A percentile compares a stretch with the other conserved stretches of the same genome.
phyloP scores from a whole-genome alignment of 306 rosid genomes.

The Cucurbita moschata region DNA sequence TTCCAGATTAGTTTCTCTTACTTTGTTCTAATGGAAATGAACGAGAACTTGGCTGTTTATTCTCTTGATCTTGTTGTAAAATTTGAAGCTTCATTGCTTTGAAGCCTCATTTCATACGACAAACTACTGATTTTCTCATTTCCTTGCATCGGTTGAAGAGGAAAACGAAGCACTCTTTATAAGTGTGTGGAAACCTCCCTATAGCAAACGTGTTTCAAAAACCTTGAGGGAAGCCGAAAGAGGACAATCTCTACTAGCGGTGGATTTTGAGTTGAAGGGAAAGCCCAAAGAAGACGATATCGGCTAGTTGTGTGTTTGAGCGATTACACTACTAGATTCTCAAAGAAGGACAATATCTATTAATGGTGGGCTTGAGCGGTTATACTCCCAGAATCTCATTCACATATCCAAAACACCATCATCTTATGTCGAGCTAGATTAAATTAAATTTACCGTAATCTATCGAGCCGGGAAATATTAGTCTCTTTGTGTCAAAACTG shows the following conservation, averaged over 20 bases:
- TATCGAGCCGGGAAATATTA: background rate
- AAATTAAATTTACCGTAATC: background rate
- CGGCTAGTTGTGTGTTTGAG: too few species aligned
- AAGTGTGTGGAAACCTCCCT: too few species aligned
- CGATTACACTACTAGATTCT: too few species aligned
- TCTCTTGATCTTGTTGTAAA: constrained; percentile 6
- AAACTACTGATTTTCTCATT: background rate
- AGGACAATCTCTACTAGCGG: too few species aligned
- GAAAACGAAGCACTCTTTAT: too few species aligned
- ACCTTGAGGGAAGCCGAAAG: too few species aligned
- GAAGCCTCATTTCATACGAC: constrained; percentile 3
- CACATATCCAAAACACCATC: background rate
- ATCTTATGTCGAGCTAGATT: background rate
- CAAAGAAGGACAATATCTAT: too few species aligned
- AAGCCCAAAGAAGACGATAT: too few species aligned
- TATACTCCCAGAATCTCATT: background rate
- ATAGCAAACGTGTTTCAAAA: too few species aligned
- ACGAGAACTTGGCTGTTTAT: background rate
- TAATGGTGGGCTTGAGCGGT: too few species aligned
- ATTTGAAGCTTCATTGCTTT: background rate
- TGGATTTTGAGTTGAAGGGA: too few species aligned
- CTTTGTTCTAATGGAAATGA: constrained; percentile 4
- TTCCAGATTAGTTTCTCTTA: constrained; percentile 1
- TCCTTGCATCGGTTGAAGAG: too few species aligned
- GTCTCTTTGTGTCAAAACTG: background rate